Conservation (phyloP, 306 rosid genomes). For the Lagenaria siceraria region DNA sequence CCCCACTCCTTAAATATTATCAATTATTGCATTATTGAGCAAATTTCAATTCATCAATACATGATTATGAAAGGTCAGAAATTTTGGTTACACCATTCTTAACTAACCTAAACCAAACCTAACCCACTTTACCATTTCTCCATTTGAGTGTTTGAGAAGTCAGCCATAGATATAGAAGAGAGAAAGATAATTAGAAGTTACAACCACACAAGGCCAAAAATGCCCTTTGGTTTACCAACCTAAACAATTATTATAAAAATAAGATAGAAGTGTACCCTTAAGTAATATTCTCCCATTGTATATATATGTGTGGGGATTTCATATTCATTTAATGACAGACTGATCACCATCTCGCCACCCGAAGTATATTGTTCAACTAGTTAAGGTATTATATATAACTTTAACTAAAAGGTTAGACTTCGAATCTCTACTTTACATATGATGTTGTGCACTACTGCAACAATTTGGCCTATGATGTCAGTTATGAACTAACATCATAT, state of each 20-base stretch:
- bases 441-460: neutral
- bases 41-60: neutral
- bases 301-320: neutral
- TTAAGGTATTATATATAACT: neutral
- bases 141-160: neutral
- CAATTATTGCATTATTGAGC: neutral
- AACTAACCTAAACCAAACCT: constrained; percentile 3
- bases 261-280: neutral
- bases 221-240: neutral
- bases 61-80: neutral
- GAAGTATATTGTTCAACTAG: neutral
- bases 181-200: neutral
- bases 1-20: neutral
- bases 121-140: neutral
- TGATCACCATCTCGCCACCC: neutral
- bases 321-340: neutral
- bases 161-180: neutral
- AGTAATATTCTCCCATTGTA: neutral
- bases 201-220: neutral
- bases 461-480: no score
- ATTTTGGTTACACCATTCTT: constrained; percentile 2
- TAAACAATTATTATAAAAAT: neutral
- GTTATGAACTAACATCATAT: no score
- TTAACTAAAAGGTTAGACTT: no score
- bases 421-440: neutral